These are phyloP conservation scores for Aphanomyces cochlioides DNA, from an alignment of 352 stramenopile genomes.

Conservation along the genomic window DNA sequence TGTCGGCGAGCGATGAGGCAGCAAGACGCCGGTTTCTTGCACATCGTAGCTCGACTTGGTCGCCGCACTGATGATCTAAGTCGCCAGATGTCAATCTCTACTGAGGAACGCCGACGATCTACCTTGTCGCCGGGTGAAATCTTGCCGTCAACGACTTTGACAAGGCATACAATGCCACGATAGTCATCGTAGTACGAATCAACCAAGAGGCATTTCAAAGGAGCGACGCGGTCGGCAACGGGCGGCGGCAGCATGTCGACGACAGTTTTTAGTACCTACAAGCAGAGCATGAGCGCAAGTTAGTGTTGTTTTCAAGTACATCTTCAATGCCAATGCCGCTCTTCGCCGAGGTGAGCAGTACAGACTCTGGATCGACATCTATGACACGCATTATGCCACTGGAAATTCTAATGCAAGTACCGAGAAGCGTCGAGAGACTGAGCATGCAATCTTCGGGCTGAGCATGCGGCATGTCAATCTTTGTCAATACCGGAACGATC, in stretches of 20 bases:
- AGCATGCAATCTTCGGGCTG: constrained; percentile 89
- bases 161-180: constrained; percentile 93
- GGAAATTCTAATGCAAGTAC: not conserved
- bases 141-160: constrained; percentile 92
- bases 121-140: constrained; percentile 75
- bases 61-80: constrained; percentile 48
- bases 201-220: constrained; percentile 91
- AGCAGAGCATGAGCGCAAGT: constrained; percentile 32
- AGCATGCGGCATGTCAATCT: constrained; percentile 96
- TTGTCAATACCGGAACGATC: constrained; percentile 96
- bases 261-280: constrained; percentile 75
- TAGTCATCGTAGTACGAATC: constrained; percentile 97
- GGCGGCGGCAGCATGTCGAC: constrained; percentile 70
- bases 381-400: not conserved
- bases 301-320: not conserved
- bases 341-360: constrained; percentile 95
- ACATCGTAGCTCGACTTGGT: constrained; percentile 88
- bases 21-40: constrained; percentile 94
- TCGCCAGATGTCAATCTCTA: constrained; percentile 36
- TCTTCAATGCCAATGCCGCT: constrained; percentile 86
- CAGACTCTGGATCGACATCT: constrained; percentile 91
- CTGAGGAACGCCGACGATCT: not conserved
- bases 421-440: constrained; percentile 64
- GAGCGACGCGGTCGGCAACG: constrained; percentile 49
- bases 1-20: constrained; percentile 81